Percentiles rank a stretch among this genome's conserved stretches.
These are phyloP conservation scores for Aureobasidium uvarum DNA, from an alignment of 2,329 filamentous ascomycete genomes.

Conservation along the genomic window DNA sequence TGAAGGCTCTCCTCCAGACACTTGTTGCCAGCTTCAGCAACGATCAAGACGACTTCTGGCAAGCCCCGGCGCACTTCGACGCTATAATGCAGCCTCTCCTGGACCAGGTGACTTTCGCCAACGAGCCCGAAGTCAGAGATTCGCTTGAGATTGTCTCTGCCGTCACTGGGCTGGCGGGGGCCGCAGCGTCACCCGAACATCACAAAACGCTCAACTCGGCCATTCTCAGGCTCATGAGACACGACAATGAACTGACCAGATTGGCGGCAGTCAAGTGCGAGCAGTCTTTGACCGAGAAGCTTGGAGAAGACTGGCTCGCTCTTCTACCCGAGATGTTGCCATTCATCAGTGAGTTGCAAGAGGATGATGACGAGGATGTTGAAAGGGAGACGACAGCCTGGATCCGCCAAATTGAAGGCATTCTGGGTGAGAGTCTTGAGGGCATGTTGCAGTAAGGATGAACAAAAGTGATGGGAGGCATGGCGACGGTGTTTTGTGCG, in stretches of 20 bases:
- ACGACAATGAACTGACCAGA: constrained; percentile 67
- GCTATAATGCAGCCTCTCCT: constrained; percentile 68
- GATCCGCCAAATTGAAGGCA: constrained; percentile 86
- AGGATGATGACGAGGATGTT: constrained; percentile 92
- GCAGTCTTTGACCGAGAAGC: constrained; percentile 59
- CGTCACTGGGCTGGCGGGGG: constrained; percentile 74
- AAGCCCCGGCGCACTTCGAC: constrained; percentile 81
- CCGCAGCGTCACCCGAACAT: constrained; percentile 81
- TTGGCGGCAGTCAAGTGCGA: constrained; percentile 80
- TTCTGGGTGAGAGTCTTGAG: constrained; percentile 86
- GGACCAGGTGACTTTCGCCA: constrained; percentile 52
- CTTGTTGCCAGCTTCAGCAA: constrained; percentile 76
- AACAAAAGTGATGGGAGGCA: constrained; percentile 9
- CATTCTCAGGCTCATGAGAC: constrained; percentile 75
- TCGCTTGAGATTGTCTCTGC: constrained; percentile 63
- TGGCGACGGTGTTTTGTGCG: constrained; percentile 19
- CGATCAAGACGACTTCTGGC: constrained; percentile 95
- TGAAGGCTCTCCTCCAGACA: constrained; percentile 67
- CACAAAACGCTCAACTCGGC: constrained; percentile 82
- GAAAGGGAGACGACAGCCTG: constrained; percentile 86
- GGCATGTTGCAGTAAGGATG: constrained; percentile 64
- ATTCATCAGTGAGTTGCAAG: constrained; percentile 90
- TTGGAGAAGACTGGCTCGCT: constrained; percentile 92
- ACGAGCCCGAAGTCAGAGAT: constrained; percentile 34
- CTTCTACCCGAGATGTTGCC: constrained; percentile 94